A percentile compares a stretch with the other conserved stretches of the same genome.
These are phyloP conservation scores for Botryotinia calthae DNA, from an alignment of 2,329 filamentous ascomycete species.

Conservation along the genomic window DNA sequence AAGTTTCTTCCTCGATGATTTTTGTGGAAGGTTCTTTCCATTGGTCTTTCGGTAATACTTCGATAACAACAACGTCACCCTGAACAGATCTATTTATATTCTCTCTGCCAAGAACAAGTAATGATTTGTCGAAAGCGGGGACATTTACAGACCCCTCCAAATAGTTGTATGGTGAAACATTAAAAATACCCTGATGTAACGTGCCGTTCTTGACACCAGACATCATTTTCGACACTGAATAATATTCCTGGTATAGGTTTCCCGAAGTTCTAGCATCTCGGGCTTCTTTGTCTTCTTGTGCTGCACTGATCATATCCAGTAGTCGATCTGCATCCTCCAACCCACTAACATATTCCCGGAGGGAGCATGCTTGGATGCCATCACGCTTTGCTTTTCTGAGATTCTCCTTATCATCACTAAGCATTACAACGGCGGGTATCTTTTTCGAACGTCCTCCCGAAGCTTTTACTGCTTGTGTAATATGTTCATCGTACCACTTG, in stretches of 20 bases:
- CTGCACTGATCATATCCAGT: slow-evolving; percentile 88
- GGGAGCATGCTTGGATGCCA: slow-evolving; percentile 64
- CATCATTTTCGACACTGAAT: slow-evolving; percentile 85
- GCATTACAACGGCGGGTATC: slow-evolving; percentile 80
- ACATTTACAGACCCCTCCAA: slow-evolving; percentile 90
- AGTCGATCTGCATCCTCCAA: slow-evolving; percentile 81
- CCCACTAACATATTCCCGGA: slow-evolving; percentile 76
- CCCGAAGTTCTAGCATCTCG: slow-evolving; percentile 63
- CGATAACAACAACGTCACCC: slow-evolving; percentile 88
- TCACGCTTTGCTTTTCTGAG: slow-evolving; percentile 77
- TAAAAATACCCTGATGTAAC: slow-evolving; percentile 92
- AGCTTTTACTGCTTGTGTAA: slow-evolving; percentile 60
- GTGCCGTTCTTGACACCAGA: slow-evolving; percentile 87
- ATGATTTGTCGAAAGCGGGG: slow-evolving; percentile 81
- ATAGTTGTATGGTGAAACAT: slow-evolving; percentile 97
- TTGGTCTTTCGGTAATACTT: slow-evolving; percentile 88
- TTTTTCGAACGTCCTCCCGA: slow-evolving; percentile 50
- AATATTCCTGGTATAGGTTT: slow-evolving; percentile 85
- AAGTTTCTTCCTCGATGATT: slow-evolving; percentile 88
- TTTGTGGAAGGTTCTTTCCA: slow-evolving; percentile 97
- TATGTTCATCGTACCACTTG: slow-evolving; percentile 85
- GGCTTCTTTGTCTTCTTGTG: slow-evolving; percentile 63
- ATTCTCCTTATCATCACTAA: slow-evolving; percentile 90
- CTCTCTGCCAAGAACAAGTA: slow-evolving; percentile 86
- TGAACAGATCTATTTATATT: slow-evolving; percentile 94